Percentiles rank a stretch among this genome's conserved stretches.
phyloP scores from a whole-genome alignment of 2,329 filamentous ascomycete species.

The Metarhizium sp. region DNA sequence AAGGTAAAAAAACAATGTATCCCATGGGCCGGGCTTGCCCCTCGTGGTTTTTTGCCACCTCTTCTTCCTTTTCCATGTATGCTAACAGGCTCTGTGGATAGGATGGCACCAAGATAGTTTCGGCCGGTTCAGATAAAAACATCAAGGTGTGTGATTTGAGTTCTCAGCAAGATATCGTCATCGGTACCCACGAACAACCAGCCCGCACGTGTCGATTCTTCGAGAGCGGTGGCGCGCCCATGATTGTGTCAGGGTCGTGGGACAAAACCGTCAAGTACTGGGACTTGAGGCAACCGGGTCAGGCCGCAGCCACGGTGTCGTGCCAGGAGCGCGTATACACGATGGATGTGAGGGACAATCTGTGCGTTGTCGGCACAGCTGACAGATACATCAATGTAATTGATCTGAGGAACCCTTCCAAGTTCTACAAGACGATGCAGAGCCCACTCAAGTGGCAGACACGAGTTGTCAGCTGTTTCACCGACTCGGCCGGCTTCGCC shows the following conservation, averaged over 20 bases:
- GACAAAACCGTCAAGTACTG: constrained; percentile 88
- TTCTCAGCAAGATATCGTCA: constrained; percentile 56
- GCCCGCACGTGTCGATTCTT: constrained; percentile 74
- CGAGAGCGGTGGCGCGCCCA: constrained; percentile 60
- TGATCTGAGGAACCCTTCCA: constrained; percentile 77
- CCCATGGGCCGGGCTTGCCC: not conserved
- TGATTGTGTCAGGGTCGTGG: constrained; percentile 89
- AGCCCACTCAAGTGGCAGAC: constrained; percentile 99
- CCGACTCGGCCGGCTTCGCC: constrained; percentile 83
- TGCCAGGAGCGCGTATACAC: constrained; percentile 78
- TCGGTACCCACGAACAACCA: constrained; percentile 77
- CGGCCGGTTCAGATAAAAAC: constrained; percentile 83
- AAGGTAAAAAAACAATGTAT: constrained; percentile 48
- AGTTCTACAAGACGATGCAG: constrained; percentile 93
- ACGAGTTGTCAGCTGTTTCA: constrained; percentile 87
- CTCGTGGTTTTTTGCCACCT: not conserved
- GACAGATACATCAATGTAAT: constrained; percentile 95
- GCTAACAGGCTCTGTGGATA: constrained; percentile 24
- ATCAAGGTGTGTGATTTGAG: constrained; percentile 80
- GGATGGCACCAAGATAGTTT: constrained; percentile 86
- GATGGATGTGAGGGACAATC: constrained; percentile 81
- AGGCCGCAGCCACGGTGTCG: constrained; percentile 50
- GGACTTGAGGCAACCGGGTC: constrained; percentile 61
- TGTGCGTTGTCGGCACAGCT: constrained; percentile 86
- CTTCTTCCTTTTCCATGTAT: not conserved